Conservation (phyloP, 2,329 filamentous ascomycete genomes). For the Lasiodiplodia theobromae region DNA sequence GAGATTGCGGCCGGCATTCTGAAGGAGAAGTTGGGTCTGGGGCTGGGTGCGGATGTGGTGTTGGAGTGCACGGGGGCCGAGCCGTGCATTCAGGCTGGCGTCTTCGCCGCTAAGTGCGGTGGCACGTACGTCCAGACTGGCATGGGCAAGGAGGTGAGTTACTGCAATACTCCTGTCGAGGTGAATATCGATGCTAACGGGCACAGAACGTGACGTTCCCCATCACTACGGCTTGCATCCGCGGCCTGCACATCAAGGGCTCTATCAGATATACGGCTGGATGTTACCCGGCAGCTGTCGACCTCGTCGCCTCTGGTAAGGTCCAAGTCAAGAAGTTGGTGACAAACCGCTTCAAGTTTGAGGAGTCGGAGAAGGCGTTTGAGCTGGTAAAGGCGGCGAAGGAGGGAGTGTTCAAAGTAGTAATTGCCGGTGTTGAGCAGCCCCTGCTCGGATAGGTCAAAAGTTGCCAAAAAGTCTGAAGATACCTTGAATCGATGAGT, state of each 20-base stretch:
- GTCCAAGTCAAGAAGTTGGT: slow-evolving; percentile 51
- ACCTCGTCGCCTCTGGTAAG: slow-evolving; percentile 59
- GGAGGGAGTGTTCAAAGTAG: slow-evolving; percentile 53
- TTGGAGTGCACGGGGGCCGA: slow-evolving; percentile 37
- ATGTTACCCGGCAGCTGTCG: slow-evolving; percentile 58
- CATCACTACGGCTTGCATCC: slow-evolving; percentile 58
- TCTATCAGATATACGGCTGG: slow-evolving; percentile 61
- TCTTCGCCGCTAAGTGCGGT: slow-evolving; percentile 34
- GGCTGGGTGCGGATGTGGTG: slow-evolving; percentile 37
- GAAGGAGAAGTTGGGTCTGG: slow-evolving; percentile 33
- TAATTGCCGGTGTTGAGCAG: slow-evolving; percentile 51
- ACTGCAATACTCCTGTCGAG: too few species aligned
- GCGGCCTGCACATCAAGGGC: slow-evolving; percentile 58
- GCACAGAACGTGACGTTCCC: slow-evolving; percentile 57
- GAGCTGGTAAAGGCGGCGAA: slow-evolving; percentile 50
- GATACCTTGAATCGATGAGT: background rate
- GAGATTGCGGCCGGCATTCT: slow-evolving; percentile 33
- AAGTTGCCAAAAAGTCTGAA: background rate
- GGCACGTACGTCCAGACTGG: slow-evolving; percentile 38
- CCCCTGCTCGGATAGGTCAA: slow-evolving; percentile 1
- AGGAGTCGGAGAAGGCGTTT: slow-evolving; percentile 58
- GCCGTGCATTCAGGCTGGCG: slow-evolving; percentile 35
- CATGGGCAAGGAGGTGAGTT: slow-evolving; percentile 35
- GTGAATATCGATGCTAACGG: background rate
- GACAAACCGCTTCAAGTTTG: slow-evolving; percentile 52